Percentiles rank a stretch among this genome's conserved stretches.
These are phyloP conservation scores for Xylaria sp. DNA, from an alignment of 2,329 filamentous ascomycete species.

Conservation along the genomic window DNA sequence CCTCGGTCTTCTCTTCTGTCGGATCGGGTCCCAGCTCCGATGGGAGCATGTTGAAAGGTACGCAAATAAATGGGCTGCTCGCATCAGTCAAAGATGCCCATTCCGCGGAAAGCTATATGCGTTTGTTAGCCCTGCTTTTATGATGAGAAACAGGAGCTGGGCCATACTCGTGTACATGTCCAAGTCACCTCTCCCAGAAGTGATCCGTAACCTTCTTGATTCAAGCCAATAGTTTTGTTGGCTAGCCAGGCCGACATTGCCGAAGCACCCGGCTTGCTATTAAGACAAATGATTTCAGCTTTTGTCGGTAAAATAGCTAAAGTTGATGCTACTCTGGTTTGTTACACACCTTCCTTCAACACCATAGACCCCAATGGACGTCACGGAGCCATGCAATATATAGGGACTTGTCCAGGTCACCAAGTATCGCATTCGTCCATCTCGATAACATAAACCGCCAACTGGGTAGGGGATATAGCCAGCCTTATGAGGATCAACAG, in stretches of 20 bases:
- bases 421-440: constrained; percentile 56
- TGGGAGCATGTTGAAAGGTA: constrained; percentile 57
- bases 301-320: not conserved
- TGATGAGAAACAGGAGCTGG: not conserved
- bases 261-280: constrained; percentile 59
- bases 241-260: constrained; percentile 59
- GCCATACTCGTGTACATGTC: constrained; percentile 55
- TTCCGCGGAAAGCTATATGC: constrained; percentile 52
- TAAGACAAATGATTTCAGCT: not conserved
- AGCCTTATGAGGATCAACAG: constrained; percentile 61
- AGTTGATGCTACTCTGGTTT: too few species aligned
- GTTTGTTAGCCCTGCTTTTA: constrained; percentile 10
- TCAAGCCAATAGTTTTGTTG: constrained; percentile 57
- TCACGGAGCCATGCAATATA: constrained; percentile 53
- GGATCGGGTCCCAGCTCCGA: constrained; percentile 48
- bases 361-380: constrained; percentile 57
- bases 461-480: constrained; percentile 61
- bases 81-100: constrained; percentile 55
- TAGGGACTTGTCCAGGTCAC: constrained; percentile 59
- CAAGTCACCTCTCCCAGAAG: constrained; percentile 58
- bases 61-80: constrained; percentile 51
- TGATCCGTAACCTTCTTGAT: constrained; percentile 55
- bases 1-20: constrained; percentile 47
- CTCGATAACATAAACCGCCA: constrained; percentile 57
- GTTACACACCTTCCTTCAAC: constrained; percentile 56